phyloP scores from a whole-genome alignment of 1,284 basidiomycete species.

The Puccinia polysora region DNA sequence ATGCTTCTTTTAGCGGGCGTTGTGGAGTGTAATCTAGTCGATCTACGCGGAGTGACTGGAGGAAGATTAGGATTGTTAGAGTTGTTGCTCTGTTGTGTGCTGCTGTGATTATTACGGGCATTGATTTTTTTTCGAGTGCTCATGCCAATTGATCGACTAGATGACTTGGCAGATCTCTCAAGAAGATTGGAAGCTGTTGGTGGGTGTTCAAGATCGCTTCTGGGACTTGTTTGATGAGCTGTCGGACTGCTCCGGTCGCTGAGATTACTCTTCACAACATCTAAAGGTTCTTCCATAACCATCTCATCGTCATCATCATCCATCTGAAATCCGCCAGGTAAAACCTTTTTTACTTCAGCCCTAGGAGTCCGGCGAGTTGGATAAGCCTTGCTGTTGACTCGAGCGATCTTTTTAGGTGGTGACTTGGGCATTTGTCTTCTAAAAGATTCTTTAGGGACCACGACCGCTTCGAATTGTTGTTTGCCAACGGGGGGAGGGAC shows the following conservation, averaged over 20 bases:
- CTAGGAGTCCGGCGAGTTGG: constrained; percentile 4
- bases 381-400: constrained; percentile 1
- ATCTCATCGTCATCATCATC: constrained; percentile 25
- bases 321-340: constrained; percentile 17
- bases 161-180: neutral
- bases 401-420: constrained; percentile 23
- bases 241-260: neutral
- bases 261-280: neutral
- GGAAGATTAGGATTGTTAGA: neutral
- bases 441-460: constrained; percentile 6
- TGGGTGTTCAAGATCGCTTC: neutral
- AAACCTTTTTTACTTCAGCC: neutral
- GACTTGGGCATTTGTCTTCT: constrained; percentile 8
- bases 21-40: constrained; percentile 15
- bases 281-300: constrained; percentile 18
- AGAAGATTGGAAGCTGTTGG: neutral
- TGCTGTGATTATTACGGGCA: neutral
- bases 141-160: neutral
- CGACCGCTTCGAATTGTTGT: constrained; percentile 16
- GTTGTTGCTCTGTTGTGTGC: neutral
- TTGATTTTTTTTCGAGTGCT: constrained; percentile 6
- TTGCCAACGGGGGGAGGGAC: neutral
- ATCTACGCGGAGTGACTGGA: constrained; percentile 27
- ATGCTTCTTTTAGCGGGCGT: constrained; percentile 18
- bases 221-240: neutral